Evolutionary conservation across 768 basidiomycete species (phyloP).

Genomic region (Psilocybe cyanescens): DNA sequence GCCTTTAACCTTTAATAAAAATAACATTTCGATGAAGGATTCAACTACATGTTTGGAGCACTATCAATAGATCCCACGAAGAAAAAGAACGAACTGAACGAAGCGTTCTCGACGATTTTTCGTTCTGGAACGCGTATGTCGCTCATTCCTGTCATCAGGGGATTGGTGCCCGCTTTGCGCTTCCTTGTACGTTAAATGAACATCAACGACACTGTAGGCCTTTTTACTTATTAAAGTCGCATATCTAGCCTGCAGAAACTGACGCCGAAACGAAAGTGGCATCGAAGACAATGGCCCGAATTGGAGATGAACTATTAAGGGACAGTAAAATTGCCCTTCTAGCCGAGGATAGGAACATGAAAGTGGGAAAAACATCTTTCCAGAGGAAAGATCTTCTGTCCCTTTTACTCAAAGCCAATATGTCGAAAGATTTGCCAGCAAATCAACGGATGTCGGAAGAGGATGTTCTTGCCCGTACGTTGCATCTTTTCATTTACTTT

Average conservation of each 20-base stretch:
- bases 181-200: slow-evolving; percentile 33
- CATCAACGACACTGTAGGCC: not conserved
- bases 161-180: slow-evolving; percentile 37
- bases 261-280: slow-evolving; percentile 33
- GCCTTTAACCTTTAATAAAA: slow-evolving; percentile 39
- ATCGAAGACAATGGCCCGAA: slow-evolving; percentile 45
- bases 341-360: slow-evolving; percentile 17
- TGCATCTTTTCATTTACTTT: not conserved
- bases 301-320: slow-evolving; percentile 52
- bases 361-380: slow-evolving; percentile 23
- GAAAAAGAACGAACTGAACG: slow-evolving; percentile 52
- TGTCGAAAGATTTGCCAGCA: slow-evolving; percentile 59
- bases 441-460: slow-evolving; percentile 60
- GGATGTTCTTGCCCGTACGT: slow-evolving; percentile 62
- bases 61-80: slow-evolving; percentile 32
- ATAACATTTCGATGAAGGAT: slow-evolving; percentile 22
- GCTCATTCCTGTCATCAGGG: slow-evolving; percentile 32
- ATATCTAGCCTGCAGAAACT: slow-evolving; percentile 31
- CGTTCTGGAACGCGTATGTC: slow-evolving; percentile 41
- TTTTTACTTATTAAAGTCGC: not conserved
- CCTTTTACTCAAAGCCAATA: slow-evolving; percentile 64
- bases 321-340: slow-evolving; percentile 45
- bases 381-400: slow-evolving; percentile 61
- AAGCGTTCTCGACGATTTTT: slow-evolving; percentile 56
- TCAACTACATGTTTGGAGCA: slow-evolving; percentile 37